A percentile compares a stretch with the other conserved stretches of the same genome.
Evolutionary conservation across 768 basidiomycete genomes (phyloP).

Genomic region (Lactifluus subvellereus): DNA sequence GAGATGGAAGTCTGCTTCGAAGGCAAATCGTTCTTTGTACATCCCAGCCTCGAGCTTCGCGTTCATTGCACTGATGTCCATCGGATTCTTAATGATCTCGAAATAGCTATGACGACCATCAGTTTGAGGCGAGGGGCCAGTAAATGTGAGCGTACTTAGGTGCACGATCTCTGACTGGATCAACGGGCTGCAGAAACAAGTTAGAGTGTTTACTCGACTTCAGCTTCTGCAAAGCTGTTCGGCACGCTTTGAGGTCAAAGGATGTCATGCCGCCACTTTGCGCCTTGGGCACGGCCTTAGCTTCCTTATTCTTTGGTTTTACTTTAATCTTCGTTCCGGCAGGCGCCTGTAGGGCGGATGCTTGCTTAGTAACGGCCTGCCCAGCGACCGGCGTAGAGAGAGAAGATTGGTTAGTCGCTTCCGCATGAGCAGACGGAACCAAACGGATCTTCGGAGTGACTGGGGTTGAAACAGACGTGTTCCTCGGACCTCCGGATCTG

Average conservation of each 20-base stretch:
- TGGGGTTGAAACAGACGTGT: conserved; percentile 29
- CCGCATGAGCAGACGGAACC: conserved; percentile 30
- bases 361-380: conserved; percentile 12
- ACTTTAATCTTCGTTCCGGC: conserved; percentile 16
- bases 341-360: not conserved
- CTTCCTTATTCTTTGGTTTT: conserved; percentile 29
- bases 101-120: conserved; percentile 61
- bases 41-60: conserved; percentile 82
- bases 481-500: conserved; percentile 35
- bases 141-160: conserved; percentile 56
- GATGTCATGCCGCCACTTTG: conserved; percentile 71
- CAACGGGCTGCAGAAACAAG: conserved; percentile 86
- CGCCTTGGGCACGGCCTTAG: conserved; percentile 56
- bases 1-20: conserved; percentile 80
- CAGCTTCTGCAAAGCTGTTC: conserved; percentile 76
- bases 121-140: conserved; percentile 9
- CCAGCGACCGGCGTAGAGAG: conserved; percentile 14
- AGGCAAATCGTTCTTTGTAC: conserved; percentile 79
- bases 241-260: conserved; percentile 69
- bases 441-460: conserved; percentile 47
- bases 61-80: conserved; percentile 88
- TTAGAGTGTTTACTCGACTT: conserved; percentile 64
- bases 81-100: conserved; percentile 83
- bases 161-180: conserved; percentile 87
- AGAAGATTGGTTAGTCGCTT: conserved; percentile 32